Evolutionary conservation across 2,329 filamentous ascomycete species (phyloP).

Genomic region (Ophiostoma ips): DNA sequence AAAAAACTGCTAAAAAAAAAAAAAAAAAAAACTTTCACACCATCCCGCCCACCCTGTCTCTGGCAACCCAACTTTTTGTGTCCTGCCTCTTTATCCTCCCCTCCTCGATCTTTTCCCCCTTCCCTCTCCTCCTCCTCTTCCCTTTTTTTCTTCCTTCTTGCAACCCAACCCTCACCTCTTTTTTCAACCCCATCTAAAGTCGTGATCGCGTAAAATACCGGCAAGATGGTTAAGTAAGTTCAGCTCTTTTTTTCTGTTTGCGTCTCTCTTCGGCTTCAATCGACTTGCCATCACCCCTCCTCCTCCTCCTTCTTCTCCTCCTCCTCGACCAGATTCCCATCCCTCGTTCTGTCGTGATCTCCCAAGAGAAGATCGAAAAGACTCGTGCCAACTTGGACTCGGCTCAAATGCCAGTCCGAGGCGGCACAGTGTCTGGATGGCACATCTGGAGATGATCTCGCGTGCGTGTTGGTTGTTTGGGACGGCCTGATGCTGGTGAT

Average conservation of each 20-base stretch:
- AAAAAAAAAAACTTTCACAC: conserved; percentile 11
- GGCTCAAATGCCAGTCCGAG: too few relatives aligned
- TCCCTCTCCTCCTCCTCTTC: conserved; percentile 4
- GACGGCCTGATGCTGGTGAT: too few relatives aligned
- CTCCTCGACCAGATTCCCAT: too few relatives aligned
- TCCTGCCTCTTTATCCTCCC: conserved; percentile 2
- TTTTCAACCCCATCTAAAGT: neutral
- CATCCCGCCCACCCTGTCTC: conserved; percentile 6
- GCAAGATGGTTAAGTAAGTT: conserved; percentile 99
- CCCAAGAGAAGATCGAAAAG: too few relatives aligned
- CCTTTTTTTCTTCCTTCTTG: conserved; percentile 1
- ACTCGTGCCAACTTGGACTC: too few relatives aligned
- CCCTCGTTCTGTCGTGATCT: too few relatives aligned
- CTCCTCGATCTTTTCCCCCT: conserved; percentile 5
- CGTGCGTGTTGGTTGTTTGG: too few relatives aligned
- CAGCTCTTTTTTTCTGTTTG: neutral
- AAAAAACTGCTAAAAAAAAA: neutral
- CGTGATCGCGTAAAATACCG: conserved; percentile 46
- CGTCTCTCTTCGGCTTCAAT: neutral
- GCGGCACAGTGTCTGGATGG: too few relatives aligned
- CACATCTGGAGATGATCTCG: too few relatives aligned
- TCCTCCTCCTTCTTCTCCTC: too few relatives aligned
- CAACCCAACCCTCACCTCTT: conserved; percentile 12
- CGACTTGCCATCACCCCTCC: too few relatives aligned
- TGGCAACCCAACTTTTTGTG: conserved; percentile 2